Base-by-base conservation (phyloP, 192 early-diverging fungal genomes). In the Backusella westeae region DNA sequence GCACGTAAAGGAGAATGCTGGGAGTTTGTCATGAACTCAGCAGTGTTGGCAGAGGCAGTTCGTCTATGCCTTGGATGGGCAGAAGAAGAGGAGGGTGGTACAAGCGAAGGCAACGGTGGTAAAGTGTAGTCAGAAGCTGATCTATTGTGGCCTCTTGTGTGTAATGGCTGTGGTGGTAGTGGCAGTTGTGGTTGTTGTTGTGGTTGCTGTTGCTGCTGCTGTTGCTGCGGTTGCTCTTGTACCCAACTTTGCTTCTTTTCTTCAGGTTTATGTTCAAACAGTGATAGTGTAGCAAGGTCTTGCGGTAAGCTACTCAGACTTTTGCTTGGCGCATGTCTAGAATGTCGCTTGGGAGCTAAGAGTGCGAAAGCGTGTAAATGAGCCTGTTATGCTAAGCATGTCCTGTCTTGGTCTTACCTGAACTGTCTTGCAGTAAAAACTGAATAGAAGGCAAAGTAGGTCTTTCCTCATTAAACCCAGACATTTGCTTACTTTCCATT, bases 361-460 rank as follows among this genome's bases (percentile, higher is more conserved):
- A 8, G 46, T n/a, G 19, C 6, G 42, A 44, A 35, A 41, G 21
- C 34, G 44, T 53, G 44, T 72, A 32, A 59, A 53, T 38, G 21
- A 32, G 38, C 38, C 38, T 39, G 38, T 9, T 39, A 39, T 39
- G 38, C 9, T 39, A 35, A 26, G 36, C n/a, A 32, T 23, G 44
- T 56, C 8, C 38, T 38, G 34, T 8, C n/a, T 46, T 46, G 7
- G 7, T 72, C 26, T 26, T 74, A 41, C 34, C 35, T n/a, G 72
- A 36, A 17, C 8, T 56, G 15, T 67, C 65, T 46, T 75, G 65
- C 19, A 75, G 34, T 36, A 75, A n/a, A 34, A 49, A 67, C 29
- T 75, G 59, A 34, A 75, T 75, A 9, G 65, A 75, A 36, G 65
- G 65, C 26, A 67, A 34, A 67, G 15, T 49, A 14, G 42, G 65